Base-by-base conservation (phyloP, 306 rosid genomes). In the Morella rubra region DNA sequence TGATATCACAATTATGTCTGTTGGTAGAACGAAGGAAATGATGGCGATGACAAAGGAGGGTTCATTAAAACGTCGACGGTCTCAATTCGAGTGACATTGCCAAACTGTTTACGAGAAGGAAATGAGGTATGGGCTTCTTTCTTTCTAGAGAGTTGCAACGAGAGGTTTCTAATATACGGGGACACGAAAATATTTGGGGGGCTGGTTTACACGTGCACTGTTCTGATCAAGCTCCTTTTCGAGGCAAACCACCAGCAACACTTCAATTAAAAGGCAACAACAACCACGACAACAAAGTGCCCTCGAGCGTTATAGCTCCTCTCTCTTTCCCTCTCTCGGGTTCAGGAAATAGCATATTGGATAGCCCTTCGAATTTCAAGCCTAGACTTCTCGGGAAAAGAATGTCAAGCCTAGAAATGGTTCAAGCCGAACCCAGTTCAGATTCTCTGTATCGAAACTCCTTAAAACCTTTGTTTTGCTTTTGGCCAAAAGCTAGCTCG, bases 151-250 rank as follows among this genome's bases (percentile, higher is more conserved):
- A 65, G 49, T 65, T 65, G 71, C 42, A 8, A 42, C 9, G 24
- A 18, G 46, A 24, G 27, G 27, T 41, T 41, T 65, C 50, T 18
- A 3, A 65, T 65, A 41, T 65, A 16, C 37, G 76, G 83, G 74
- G 77, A 76, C 79, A 78, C 65, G 79, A 61, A 83, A 80, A 83
- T 74, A 83, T 82, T 85, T 75, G 80, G 81, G 84, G 84, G 74
- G 74, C 84, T 87, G 93, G 84, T 84, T 76, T 67, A 87, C 98
- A 89, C 96, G 89, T 93, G 98, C 95, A 85, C 10, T 86, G 85
- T 79, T 87, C 91, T 89, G 97, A 85, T 79, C 49, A 77, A 86
- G 95, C 86, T 89, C 90, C 79, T 91, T 93, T 91, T 85, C 91
- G 91, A 93, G 97, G 96, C 90, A 81, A 68, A 78, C 64, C 83